Conservation (phyloP, 2,329 filamentous ascomycete genomes). For the Penicillium sp. region DNA sequence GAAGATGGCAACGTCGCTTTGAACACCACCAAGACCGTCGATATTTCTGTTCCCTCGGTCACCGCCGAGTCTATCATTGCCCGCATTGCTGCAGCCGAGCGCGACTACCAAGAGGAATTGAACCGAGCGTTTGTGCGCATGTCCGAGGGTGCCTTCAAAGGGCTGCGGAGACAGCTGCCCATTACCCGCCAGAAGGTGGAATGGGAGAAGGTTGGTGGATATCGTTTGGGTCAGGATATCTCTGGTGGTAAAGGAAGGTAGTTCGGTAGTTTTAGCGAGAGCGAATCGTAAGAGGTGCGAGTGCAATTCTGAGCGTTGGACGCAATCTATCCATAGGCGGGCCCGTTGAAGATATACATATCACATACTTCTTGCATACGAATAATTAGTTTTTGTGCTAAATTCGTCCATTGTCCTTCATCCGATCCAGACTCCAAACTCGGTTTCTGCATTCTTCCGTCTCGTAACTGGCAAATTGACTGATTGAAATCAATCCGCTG, state of each 20-base stretch:
- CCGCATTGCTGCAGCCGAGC: conserved; percentile 79
- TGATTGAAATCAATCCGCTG: not conserved
- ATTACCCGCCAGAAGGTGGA: conserved; percentile 98
- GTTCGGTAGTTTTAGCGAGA: not conserved
- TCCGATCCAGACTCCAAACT: not conserved
- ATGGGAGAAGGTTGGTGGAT: conserved; percentile 97
- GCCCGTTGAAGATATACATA: conserved; percentile 4
- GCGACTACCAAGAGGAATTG: conserved; percentile 93
- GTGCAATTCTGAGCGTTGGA: conserved; percentile 8
- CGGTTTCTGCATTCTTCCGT: not conserved
- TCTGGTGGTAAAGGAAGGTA: conserved; percentile 61
- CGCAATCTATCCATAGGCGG: conserved; percentile 4
- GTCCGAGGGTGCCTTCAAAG: conserved; percentile 95
- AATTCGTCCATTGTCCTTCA: no score
- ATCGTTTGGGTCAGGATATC: conserved; percentile 81
- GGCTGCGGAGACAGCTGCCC: conserved; percentile 85
- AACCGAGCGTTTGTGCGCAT: conserved; percentile 86
- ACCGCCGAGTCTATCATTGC: conserved; percentile 72
- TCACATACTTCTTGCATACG: conserved; percentile 5
- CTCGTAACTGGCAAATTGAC: not conserved
- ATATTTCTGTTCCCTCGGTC: conserved; percentile 62
- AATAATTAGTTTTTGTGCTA: not conserved
- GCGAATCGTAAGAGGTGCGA: not conserved
- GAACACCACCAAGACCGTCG: conserved; percentile 79
- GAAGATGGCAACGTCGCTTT: conserved; percentile 97